Evolutionary conservation across 768 basidiomycete genomes (phyloP), one percentile per base, ranked within the genome.

Genomic region (Rhizopogon sp.): DNA sequence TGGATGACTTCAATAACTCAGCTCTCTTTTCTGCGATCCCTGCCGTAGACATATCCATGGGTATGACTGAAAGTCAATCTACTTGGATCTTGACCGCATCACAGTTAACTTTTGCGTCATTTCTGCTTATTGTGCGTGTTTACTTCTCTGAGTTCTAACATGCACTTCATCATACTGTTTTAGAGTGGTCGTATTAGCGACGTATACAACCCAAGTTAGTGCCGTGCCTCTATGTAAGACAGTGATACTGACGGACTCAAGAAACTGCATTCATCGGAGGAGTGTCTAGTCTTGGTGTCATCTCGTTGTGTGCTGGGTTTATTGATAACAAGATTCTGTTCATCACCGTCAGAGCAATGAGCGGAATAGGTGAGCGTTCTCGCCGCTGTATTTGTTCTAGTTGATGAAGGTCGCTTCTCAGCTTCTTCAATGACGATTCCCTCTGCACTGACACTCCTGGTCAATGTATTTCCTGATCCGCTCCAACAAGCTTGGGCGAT

Each of bases 371-470:
- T 75, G 43, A 52, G 66, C 60, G 11, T 52, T 25, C 22, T 14
- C 9, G 14, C 37, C 6, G n/a, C 0, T 17, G 9, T 16, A 5
- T 49, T 3, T 31, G 14, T 22, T 53, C 14, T 45, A 7, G 17
- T 41, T 61, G 3, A 67, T n/a, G 20, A 7, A 16, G 17, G 1
- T 51, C n/a, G 13, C 6, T 40, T 29, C 52, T 57, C 69, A 72
- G 77, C 71, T 11, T 80, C 77, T 17, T 71, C 79, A 1, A 64
- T 81, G 69, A 78, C 77, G 8, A 73, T 81, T 39, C 81, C 81
- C 2, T 77, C 79, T 3, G 76, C 80, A 6, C 64, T 78, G n/a
- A 66, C 74, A 39, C 69, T 84, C 35, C 71, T 82, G 22, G 77
- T 82, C 6, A 72, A 74, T 43, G 67, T 79, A 59, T 83, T 77